Conservation (phyloP, 2,329 filamentous ascomycete genomes). For the Colletotrichum sp. region DNA sequence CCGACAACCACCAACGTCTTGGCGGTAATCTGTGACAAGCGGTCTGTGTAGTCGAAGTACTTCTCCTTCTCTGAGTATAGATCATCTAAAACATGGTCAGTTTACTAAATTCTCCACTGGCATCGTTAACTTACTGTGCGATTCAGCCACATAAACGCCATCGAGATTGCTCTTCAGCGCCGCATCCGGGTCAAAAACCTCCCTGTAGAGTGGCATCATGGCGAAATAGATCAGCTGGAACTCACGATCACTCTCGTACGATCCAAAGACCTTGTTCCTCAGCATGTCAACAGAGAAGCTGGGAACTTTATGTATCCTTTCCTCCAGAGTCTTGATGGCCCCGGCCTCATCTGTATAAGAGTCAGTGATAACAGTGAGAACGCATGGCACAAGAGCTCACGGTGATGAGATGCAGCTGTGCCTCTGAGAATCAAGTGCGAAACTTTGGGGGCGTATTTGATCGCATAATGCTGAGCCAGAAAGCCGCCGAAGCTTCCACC, state of each 20-base stretch:
- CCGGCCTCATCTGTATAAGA: conserved; percentile 30
- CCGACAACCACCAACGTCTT: conserved; percentile 41
- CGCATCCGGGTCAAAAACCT: conserved; percentile 36
- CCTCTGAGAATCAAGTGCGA: conserved; percentile 38
- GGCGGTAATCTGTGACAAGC: conserved; percentile 32
- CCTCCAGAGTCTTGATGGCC: conserved; percentile 34
- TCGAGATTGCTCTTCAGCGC: conserved; percentile 32
- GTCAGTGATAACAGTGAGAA: too few species aligned
- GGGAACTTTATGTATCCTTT: conserved; percentile 35
- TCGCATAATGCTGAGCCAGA: conserved; percentile 42
- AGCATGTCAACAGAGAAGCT: conserved; percentile 41
- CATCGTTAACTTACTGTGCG: conserved; percentile 32
- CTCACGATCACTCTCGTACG: conserved; percentile 39
- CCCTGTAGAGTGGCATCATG: conserved; percentile 39
- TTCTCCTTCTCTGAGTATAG: conserved; percentile 39
- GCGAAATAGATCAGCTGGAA: conserved; percentile 41
- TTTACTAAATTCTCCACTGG: not conserved
- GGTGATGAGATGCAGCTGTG: conserved; percentile 41
- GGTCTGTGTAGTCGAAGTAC: conserved; percentile 40
- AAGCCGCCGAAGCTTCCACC: conserved; percentile 45
- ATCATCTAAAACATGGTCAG: conserved; percentile 28
- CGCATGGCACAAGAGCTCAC: conserved; percentile 5
- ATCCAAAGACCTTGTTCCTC: conserved; percentile 40
- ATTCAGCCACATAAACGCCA: conserved; percentile 37
- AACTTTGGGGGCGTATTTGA: conserved; percentile 35